Evolutionary conservation across 495 filamentous ascomycete species (phyloP).

Genomic region (Trichocladium antarcticum): DNA sequence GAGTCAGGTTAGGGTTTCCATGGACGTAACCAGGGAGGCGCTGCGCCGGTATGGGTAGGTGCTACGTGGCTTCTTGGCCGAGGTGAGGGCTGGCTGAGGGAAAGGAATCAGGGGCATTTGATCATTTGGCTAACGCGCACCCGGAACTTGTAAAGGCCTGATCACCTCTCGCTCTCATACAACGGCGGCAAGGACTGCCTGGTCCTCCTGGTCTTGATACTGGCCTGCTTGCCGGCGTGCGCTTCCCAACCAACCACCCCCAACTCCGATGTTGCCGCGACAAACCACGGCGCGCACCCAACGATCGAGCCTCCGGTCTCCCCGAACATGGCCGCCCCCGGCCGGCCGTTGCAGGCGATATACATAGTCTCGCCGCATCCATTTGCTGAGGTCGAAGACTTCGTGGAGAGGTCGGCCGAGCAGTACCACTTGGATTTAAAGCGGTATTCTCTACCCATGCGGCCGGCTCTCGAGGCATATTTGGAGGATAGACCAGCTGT

Average conservation of each 20-base stretch:
- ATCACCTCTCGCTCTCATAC: slow-evolving; percentile 81
- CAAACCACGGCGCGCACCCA: neutral
- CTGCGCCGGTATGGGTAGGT: slow-evolving; percentile 57
- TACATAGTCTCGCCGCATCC: slow-evolving; percentile 76
- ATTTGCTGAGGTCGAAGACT: slow-evolving; percentile 74
- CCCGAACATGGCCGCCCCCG: neutral
- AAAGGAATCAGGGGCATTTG: neutral
- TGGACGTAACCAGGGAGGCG: slow-evolving; percentile 62
- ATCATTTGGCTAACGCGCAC: slow-evolving; percentile 2
- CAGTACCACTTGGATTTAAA: slow-evolving; percentile 67
- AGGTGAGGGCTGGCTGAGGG: slow-evolving; percentile 8
- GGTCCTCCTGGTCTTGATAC: slow-evolving; percentile 79
- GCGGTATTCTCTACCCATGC: slow-evolving; percentile 70
- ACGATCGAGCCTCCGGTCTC: slow-evolving; percentile 23
- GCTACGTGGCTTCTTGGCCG: slow-evolving; percentile 1
- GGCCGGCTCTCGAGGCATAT: slow-evolving; percentile 65
- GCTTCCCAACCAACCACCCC: slow-evolving; percentile 13
- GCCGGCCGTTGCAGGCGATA: slow-evolving; percentile 54
- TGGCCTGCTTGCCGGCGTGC: slow-evolving; percentile 51
- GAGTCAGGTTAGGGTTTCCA: slow-evolving; percentile 54
- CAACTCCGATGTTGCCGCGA: neutral
- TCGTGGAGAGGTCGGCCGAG: slow-evolving; percentile 52
- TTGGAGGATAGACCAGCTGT: slow-evolving; percentile 50
- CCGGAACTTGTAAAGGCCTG: slow-evolving; percentile 38
- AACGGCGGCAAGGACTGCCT: slow-evolving; percentile 98